phyloP scores from a whole-genome alignment of 148 eudicot genomes.

The Silene latifolia region DNA sequence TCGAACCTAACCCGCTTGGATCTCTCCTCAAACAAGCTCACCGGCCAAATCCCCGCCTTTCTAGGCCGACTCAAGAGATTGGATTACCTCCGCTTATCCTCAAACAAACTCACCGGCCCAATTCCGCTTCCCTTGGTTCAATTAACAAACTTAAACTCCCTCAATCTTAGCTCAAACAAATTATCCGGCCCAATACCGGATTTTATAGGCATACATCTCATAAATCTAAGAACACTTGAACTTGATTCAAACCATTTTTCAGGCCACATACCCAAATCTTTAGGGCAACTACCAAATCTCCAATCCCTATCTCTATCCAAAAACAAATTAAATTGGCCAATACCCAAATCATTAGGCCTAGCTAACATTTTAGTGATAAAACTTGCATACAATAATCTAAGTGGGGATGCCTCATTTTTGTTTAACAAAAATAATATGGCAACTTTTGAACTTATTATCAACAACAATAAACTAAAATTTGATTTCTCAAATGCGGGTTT shows the following conservation, averaged over 20 bases:
- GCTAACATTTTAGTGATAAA: conserved; percentile 10
- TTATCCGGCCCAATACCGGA: conserved; percentile 9
- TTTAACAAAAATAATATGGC: conserved; percentile 19
- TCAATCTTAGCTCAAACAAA: not conserved
- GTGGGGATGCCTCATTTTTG: conserved; percentile 42
- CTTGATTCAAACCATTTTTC: no score
- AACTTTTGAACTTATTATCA: not conserved
- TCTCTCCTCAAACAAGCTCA: no score
- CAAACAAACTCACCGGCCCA: no score
- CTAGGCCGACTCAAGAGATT: no score
- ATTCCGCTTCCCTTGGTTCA: no score
- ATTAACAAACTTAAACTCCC: not conserved
- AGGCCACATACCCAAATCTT: no score
- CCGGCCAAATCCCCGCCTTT: no score
- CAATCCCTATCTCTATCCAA: not conserved
- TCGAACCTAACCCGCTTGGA: no score
- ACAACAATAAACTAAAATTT: conserved; percentile 27
- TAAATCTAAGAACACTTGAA: no score
- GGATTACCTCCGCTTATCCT: no score
- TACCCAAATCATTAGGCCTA: conserved; percentile 21
- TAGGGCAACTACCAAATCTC: not conserved
- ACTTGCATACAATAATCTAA: conserved; percentile 29
- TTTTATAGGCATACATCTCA: not conserved
- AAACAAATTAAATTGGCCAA: conserved; percentile 25
- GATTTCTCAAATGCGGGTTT: conserved; percentile 26